These are phyloP conservation scores for Funneliformis geosporum DNA, from an alignment of 192 early-diverging fungal species.

Conservation along the genomic window DNA sequence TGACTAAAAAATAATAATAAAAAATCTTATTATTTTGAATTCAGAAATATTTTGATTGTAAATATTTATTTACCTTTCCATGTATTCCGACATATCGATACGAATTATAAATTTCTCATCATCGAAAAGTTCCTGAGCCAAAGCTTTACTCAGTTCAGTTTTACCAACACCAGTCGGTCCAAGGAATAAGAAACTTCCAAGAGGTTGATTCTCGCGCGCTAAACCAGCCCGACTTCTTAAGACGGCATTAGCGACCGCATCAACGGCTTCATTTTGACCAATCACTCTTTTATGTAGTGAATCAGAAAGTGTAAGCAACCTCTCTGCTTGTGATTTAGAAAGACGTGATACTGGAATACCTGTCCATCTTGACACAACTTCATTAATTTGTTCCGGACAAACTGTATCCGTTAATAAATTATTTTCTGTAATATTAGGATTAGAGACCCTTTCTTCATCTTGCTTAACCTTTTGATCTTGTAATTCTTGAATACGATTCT, in stretches of 20 bases:
- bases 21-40: not conserved
- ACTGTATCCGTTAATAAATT: slow-evolving; percentile 85
- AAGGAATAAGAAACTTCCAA: slow-evolving; percentile 94
- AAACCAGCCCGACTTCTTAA: slow-evolving; percentile 89
- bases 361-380: slow-evolving; percentile 94
- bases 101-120: slow-evolving; percentile 94
- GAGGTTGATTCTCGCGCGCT: slow-evolving; percentile 72
- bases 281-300: slow-evolving; percentile 84
- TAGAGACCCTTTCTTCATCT: slow-evolving; percentile 56
- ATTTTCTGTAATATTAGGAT: slow-evolving; percentile 33
- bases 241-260: slow-evolving; percentile 90
- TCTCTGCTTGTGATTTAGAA: slow-evolving; percentile 83
- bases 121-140: slow-evolving; percentile 91
- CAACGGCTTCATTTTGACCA: slow-evolving; percentile 89
- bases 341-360: slow-evolving; percentile 93
- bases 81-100: slow-evolving; percentile 99
- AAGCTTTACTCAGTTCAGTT: slow-evolving; percentile 76
- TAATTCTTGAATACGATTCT: slow-evolving; percentile 73
- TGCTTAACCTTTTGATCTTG: slow-evolving; percentile 66
- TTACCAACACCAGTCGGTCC: slow-evolving; percentile 98
- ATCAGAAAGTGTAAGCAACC: slow-evolving; percentile 76
- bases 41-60: not conserved
- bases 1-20: slow-evolving; percentile 47
- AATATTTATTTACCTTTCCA: slow-evolving; percentile 57
- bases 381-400: slow-evolving; percentile 88